A percentile compares a stretch with the other conserved stretches of the same genome.
Evolutionary conservation across 768 basidiomycete species (phyloP).

Genomic region (Agrocybe praecox): DNA sequence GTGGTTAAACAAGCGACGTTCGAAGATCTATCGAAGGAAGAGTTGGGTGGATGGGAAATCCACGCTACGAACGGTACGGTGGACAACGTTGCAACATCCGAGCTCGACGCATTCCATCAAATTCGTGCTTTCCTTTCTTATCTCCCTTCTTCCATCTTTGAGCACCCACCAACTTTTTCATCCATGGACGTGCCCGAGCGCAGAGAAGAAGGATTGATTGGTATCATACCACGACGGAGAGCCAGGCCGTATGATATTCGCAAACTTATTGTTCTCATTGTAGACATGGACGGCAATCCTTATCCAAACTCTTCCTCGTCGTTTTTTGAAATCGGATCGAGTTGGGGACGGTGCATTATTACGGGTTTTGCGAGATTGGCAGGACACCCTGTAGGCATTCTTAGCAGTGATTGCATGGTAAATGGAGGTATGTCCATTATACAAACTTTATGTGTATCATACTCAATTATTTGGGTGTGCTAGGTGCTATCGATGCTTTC

Average conservation of each 20-base stretch:
- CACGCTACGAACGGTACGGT: conserved; percentile 39
- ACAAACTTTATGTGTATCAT: not conserved
- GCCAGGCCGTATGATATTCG: conserved; percentile 38
- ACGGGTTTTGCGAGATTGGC: conserved; percentile 40
- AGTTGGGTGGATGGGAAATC: conserved; percentile 38
- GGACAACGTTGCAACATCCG: conserved; percentile 37
- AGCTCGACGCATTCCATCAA: conserved; percentile 37
- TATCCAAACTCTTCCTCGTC: conserved; percentile 18
- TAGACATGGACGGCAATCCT: conserved; percentile 26
- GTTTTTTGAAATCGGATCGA: conserved; percentile 41
- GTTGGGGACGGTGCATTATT: conserved; percentile 38
- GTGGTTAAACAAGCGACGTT: conserved; percentile 39
- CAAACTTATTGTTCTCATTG: conserved; percentile 32
- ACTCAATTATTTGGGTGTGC: not conserved
- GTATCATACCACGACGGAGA: conserved; percentile 38
- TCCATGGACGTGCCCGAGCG: conserved; percentile 27
- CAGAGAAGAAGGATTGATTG: conserved; percentile 34
- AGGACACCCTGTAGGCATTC: conserved; percentile 35
- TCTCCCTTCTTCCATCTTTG: conserved; percentile 41
- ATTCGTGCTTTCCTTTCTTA: conserved; percentile 38
- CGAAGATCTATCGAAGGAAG: conserved; percentile 36
- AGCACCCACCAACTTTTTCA: conserved; percentile 28
- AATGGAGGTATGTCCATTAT: conserved; percentile 32
- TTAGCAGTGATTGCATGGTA: conserved; percentile 39
- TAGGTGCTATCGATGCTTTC: conserved; percentile 41